These are phyloP conservation scores for Dothideomycetidae sp. DNA, from an alignment of 2,329 filamentous ascomycete species.

Conservation along the genomic window DNA sequence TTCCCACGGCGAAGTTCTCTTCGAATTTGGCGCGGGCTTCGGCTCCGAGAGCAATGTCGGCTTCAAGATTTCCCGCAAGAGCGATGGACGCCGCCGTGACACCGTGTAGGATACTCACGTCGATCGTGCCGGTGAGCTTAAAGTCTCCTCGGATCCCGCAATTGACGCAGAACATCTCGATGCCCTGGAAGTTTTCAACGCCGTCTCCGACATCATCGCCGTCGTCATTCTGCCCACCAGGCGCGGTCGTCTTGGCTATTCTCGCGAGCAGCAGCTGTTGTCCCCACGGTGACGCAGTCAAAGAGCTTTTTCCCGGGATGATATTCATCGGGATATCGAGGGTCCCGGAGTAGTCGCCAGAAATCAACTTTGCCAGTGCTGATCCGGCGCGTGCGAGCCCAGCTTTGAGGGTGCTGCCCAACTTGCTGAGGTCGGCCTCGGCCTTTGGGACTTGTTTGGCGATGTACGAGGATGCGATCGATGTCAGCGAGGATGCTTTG, in stretches of 20 bases:
- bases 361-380: not conserved
- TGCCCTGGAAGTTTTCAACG: conserved; percentile 7
- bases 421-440: not conserved
- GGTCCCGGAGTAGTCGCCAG: no score
- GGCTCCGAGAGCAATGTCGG: not conserved
- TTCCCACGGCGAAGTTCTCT: not conserved
- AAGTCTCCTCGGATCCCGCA: not conserved
- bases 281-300: not conserved
- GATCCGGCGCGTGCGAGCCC: not conserved
- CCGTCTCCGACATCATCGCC: not conserved
- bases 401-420: not conserved
- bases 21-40: not conserved
- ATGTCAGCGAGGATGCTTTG: no score
- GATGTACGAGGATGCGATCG: no score
- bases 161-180: not conserved
- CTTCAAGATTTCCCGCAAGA: not conserved
- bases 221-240: no score
- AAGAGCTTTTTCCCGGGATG: not conserved
- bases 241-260: not conserved
- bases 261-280: not conserved
- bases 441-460: not conserved
- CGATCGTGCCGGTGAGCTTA: not conserved
- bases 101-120: not conserved
- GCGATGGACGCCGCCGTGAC: not conserved
- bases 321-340: not conserved